phyloP scores from a whole-genome alignment of 2,329 filamentous ascomycete genomes.

The Paramyrothecium sp. region DNA sequence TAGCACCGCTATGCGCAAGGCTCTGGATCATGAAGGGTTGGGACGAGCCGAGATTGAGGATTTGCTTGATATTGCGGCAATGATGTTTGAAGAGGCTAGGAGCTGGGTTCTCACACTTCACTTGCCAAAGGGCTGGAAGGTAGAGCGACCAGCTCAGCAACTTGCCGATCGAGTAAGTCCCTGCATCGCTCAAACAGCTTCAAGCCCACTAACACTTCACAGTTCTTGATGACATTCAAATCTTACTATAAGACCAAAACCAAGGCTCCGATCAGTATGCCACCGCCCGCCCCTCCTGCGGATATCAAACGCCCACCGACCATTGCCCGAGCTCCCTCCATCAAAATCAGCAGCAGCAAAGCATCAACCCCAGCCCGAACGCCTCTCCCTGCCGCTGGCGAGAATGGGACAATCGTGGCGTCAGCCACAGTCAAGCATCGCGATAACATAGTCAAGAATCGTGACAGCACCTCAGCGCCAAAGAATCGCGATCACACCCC shows the following conservation, averaged over 20 bases:
- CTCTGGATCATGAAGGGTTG: constrained; percentile 35
- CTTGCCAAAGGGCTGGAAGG: constrained; percentile 40
- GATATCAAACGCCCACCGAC: constrained; percentile 26
- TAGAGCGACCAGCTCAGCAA: constrained; percentile 31
- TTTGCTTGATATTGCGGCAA: constrained; percentile 41
- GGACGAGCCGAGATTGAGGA: constrained; percentile 40
- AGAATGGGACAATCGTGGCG: constrained; percentile 25
- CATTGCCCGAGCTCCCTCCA: constrained; percentile 31
- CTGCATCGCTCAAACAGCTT: not conserved
- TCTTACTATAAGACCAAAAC: constrained; percentile 35
- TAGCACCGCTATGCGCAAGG: constrained; percentile 41
- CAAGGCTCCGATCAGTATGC: constrained; percentile 21
- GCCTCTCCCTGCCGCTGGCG: constrained; percentile 9
- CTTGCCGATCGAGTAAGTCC: constrained; percentile 33
- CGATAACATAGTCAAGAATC: too few species aligned
- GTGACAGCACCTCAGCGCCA: constrained; percentile 13
- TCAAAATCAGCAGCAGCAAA: constrained; percentile 38
- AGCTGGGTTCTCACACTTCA: constrained; percentile 40
- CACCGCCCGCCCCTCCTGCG: constrained; percentile 10
- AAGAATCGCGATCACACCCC: constrained; percentile 17
- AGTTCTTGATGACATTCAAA: constrained; percentile 37
- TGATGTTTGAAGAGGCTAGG: constrained; percentile 45
- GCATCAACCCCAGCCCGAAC: constrained; percentile 17
- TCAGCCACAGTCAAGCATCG: constrained; percentile 15
- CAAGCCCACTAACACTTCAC: constrained; percentile 16